Conservation (phyloP, 176 grass and related monocot genomes). For the Guadua angustifolia region DNA sequence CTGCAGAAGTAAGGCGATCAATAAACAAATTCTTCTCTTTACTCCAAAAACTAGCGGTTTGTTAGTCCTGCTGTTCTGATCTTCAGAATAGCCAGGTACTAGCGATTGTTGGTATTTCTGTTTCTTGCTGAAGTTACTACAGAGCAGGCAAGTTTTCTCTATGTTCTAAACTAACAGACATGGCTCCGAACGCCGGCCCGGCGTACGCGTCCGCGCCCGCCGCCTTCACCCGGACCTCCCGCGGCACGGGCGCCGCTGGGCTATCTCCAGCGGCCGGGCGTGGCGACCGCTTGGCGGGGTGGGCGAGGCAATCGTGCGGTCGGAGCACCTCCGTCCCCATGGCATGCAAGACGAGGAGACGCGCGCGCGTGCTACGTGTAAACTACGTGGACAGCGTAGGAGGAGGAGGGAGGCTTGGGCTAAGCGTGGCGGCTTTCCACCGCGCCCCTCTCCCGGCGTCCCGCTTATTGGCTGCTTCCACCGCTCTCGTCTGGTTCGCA, state of each 20-base stretch:
- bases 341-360: not conserved
- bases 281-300: constrained; percentile 32
- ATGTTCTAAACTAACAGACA: no score
- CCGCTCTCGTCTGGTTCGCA: not conserved
- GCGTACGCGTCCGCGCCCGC: constrained; percentile 43
- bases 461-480: constrained; percentile 24
- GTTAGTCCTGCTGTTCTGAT: no score
- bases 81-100: no score
- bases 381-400: not conserved
- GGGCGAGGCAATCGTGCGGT: constrained; percentile 45
- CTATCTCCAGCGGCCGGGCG: constrained; percentile 5
- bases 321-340: constrained; percentile 55
- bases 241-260: not conserved
- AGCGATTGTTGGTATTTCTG: no score
- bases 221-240: constrained; percentile 27
- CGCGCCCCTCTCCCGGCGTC: constrained; percentile 42
- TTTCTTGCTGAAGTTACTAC: no score
- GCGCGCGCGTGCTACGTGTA: not conserved
- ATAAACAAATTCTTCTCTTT: no score
- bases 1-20: no score
- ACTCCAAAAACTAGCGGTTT: no score
- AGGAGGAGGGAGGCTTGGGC: constrained; percentile 1
- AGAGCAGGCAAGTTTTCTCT: no score
- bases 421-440: constrained; percentile 52
- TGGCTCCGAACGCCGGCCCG: constrained; percentile 45